These are phyloP conservation scores for Emergomyces pasteurianus DNA, from an alignment of 2,329 filamentous ascomycete species.

Conservation along the genomic window DNA sequence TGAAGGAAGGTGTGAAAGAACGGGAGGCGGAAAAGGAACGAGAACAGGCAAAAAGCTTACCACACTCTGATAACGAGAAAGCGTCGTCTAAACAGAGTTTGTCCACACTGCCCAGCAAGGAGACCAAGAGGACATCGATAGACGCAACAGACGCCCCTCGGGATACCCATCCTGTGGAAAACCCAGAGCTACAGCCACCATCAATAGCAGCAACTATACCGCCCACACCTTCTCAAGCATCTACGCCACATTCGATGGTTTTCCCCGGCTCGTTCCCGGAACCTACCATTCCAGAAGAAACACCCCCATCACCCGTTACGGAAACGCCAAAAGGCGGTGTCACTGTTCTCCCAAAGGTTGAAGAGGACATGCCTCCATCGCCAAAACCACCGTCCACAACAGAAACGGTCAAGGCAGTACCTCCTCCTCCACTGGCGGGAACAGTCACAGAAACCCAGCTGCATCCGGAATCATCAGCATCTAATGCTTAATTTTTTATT, in stretches of 20 bases:
- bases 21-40: constrained; percentile 44
- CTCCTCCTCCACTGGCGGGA: background rate
- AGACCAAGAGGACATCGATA: background rate
- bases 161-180: background rate
- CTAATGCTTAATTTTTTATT: background rate
- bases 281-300: constrained; percentile 2
- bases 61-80: constrained; percentile 25
- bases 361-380: background rate
- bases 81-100: constrained; percentile 23
- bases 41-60: constrained; percentile 41
- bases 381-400: background rate
- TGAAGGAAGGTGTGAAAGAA: constrained; percentile 44
- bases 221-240: background rate
- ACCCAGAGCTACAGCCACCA: background rate
- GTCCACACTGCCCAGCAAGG: constrained; percentile 17
- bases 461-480: background rate
- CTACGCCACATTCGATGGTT: background rate
- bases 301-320: background rate
- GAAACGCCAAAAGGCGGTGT: background rate
- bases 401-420: background rate
- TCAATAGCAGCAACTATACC: background rate
- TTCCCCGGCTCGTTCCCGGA: background rate
- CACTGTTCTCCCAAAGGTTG: background rate
- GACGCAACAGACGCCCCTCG: background rate
- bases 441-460: background rate